phyloP scores from a whole-genome alignment of 1,284 basidiomycete species.

The Tylopilus sp. region DNA sequence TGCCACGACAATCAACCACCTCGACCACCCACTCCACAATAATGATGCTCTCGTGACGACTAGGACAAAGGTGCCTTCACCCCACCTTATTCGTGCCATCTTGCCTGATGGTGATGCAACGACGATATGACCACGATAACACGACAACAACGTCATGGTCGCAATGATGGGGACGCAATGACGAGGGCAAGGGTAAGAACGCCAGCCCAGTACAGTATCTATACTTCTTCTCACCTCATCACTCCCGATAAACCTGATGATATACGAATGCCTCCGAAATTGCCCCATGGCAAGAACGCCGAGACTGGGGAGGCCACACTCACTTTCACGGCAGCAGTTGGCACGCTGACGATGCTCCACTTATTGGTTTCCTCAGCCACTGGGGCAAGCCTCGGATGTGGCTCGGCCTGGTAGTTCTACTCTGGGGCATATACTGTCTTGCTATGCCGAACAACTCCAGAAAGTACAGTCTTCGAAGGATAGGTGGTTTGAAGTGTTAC shows the following conservation, averaged over 20 bases:
- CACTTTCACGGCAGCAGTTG: conserved; percentile 98
- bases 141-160: too few relatives aligned
- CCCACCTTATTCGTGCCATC: too few relatives aligned
- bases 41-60: too few relatives aligned
- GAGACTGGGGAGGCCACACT: conserved; percentile 83
- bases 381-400: conserved; percentile 92
- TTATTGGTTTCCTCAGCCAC: conserved; percentile 89
- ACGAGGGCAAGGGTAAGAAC: too few relatives aligned
- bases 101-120: too few relatives aligned
- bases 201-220: conserved; percentile 85
- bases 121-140: too few relatives aligned
- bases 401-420: conserved; percentile 78
- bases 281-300: conserved; percentile 97
- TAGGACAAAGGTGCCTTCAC: too few relatives aligned
- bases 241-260: conserved; percentile 67
- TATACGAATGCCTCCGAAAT: conserved; percentile 92
- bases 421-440: conserved; percentile 76
- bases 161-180: too few relatives aligned
- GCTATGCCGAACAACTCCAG: conserved; percentile 67
- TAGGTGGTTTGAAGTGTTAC: conserved; percentile 77
- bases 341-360: conserved; percentile 95
- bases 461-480: conserved; percentile 66
- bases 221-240: conserved; percentile 77
- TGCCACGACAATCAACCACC: too few relatives aligned
- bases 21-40: too few relatives aligned